These are phyloP conservation scores for Penicillium robsamsonii DNA, from an alignment of 495 filamentous ascomycete genomes.

Conservation along the genomic window DNA sequence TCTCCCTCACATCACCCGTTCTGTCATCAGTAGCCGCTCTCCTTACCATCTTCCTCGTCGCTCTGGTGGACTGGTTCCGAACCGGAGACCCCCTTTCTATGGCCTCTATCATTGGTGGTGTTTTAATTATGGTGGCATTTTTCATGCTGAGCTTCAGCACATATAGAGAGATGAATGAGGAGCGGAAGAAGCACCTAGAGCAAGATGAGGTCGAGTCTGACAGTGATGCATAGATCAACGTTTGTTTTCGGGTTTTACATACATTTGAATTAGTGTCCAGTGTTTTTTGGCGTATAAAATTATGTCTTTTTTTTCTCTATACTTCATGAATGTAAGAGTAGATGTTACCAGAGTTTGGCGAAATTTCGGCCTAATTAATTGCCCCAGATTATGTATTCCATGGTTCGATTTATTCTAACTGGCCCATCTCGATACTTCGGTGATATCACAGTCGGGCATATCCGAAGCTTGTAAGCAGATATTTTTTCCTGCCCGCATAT, in stretches of 20 bases:
- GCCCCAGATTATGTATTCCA: too few relatives aligned
- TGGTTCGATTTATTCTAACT: too few relatives aligned
- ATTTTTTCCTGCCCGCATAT: too few relatives aligned
- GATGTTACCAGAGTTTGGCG: too few relatives aligned
- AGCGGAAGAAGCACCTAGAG: conserved; percentile 58
- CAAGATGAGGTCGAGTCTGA: conserved; percentile 44
- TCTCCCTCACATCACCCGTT: conserved; percentile 88
- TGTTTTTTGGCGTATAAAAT: neutral
- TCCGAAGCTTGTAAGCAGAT: too few relatives aligned
- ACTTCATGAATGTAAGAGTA: neutral
- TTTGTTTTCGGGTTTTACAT: neutral
- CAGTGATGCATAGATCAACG: conserved; percentile 37
- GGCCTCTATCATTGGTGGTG: conserved; percentile 76
- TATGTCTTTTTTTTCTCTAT: neutral
- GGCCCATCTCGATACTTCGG: too few relatives aligned
- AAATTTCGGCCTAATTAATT: too few relatives aligned
- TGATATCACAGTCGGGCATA: too few relatives aligned
- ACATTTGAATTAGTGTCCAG: conserved; percentile 3
- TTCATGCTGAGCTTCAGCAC: conserved; percentile 84
- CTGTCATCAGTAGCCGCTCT: conserved; percentile 87
- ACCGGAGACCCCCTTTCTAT: conserved; percentile 70
- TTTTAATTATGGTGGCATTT: conserved; percentile 85
- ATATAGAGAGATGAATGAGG: conserved; percentile 87
- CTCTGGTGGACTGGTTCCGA: conserved; percentile 81
- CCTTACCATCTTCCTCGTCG: conserved; percentile 94